Base-by-base conservation (phyloP, 2,329 filamentous ascomycete species). In the Pseudogymnoascus sp. region DNA sequence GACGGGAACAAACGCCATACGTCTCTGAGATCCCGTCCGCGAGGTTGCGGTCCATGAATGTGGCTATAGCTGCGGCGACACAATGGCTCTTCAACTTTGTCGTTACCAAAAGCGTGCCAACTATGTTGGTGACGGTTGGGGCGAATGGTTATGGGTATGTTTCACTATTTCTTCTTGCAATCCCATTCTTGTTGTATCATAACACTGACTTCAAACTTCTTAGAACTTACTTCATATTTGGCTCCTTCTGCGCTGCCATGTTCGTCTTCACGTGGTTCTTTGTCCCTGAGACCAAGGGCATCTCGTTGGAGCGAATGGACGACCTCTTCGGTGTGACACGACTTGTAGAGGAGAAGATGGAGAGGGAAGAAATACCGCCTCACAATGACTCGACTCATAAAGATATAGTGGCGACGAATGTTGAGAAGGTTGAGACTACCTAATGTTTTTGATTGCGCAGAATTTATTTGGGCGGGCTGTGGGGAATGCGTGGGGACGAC, bases 1-100 rank as follows among this genome's bases (percentile, higher is more conserved):
- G 82, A 89, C 86, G 0, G 86, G 86, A 70, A 75, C 73, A 11
- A 77, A 70, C 23, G 65, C 65, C 21, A 68, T 85, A 89, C 71
- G 81, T 88, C 11, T 82, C 81, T 13, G 87, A 90, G 74, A 90
- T 90, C 64, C 85, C 86, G 0, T 84, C 84, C 4, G 84, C 85
- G 0, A 79, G 87, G 31, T 78, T 90, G 10, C 79, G 87, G 64
- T 83, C 83, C 21, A 75, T 85, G 65, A 89, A 89, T 69, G 86
- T 89, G 21, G 81, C 86, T 2, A 79, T 90, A 43, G 87, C 81
- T 0, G 86, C 87, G 0, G 85, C 83, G 1, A 87, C 84, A 0
- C 86, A 90, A 71, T 89, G 87, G 87, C 75, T 90, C 1, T 90
- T 90, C 75, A 90, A 90, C 71, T 88, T 90, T 67, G 81, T 89